Base-by-base conservation (phyloP, 2,329 filamentous ascomycete species). In the Fusarium coffeatum region DNA sequence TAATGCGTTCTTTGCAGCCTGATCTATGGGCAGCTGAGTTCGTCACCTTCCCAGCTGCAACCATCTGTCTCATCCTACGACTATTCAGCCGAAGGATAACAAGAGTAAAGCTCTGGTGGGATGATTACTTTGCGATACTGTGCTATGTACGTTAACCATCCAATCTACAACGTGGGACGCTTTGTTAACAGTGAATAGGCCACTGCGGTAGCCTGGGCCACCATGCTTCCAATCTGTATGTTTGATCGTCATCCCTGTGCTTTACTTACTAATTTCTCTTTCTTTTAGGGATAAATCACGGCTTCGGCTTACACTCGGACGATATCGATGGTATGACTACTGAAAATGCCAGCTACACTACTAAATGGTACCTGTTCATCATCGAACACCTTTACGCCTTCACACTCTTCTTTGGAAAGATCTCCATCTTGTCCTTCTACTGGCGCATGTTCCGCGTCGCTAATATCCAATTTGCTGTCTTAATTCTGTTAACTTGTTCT, bases 361-460 rank as follows among this genome's bases (percentile, higher is more conserved):
- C 63, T 1, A 71, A 71, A 37, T 68, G 64, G 18, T 70, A 53
- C 23, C 70, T 75, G 3, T 75, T 68, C 6, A 57, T 76, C 40
- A 64, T 58, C 20, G 77, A 79, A 48, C 67, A 77, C 7, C 43
- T 76, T 27, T 79, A 79, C 53, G 73, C 75, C 18, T 75, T 70
- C 8, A 66, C 76, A 0, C 61, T 79, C 4, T 76, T 73, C 59
- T 76, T 76, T 32, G 73, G 67, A 15, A 79, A 79, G 47, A 32
- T 73, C 1, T 69, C 77, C 1, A 73, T 79, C 8, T 62, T 79
- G 5, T 62, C 47, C 9, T 76, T 79, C 20, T 79, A 79, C 58
- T 78, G 75, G 76, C 74, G 78, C 15, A 68, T 79, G 49, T 79
- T 79, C 32, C 56, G 72, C 3, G 72, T 75, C 16, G 59, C 72